Evolutionary conservation across 345 rosid species (phyloP).

Genomic region (Stellera chamaejasme): DNA sequence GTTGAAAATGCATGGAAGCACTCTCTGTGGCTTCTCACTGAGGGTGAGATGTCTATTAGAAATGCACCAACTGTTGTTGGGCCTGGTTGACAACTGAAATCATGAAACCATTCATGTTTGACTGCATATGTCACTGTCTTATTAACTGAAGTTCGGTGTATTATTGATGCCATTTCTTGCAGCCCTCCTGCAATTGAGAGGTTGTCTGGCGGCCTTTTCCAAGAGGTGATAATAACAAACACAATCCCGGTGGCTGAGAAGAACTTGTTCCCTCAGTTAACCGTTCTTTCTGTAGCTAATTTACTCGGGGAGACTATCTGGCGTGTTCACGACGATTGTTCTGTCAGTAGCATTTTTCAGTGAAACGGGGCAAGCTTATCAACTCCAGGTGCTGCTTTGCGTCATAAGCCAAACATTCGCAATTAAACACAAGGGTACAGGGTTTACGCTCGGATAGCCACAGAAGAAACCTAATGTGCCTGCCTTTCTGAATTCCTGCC

Average conservation of each 20-base stretch:
- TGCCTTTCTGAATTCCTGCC: background rate
- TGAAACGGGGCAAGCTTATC: slow-evolving; percentile 12
- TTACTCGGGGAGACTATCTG: slow-evolving; percentile 79
- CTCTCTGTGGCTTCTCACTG: background rate
- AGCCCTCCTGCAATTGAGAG: slow-evolving; percentile 82
- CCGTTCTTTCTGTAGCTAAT: slow-evolving; percentile 72
- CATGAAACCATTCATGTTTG: background rate
- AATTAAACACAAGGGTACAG: background rate
- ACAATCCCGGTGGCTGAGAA: slow-evolving; percentile 61
- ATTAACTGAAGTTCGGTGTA: too few species aligned
- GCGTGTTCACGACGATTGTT: slow-evolving; percentile 86
- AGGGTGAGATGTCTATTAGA: too few species aligned
- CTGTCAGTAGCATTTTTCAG: slow-evolving; percentile 63
- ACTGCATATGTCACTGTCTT: background rate
- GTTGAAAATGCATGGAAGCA: too few species aligned
- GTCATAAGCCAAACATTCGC: background rate
- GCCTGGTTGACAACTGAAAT: too few species aligned
- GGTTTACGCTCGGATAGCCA: slow-evolving; percentile 1
- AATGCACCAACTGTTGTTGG: too few species aligned
- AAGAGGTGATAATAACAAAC: slow-evolving; percentile 76
- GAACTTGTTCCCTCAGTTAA: slow-evolving; percentile 75
- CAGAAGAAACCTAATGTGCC: background rate
- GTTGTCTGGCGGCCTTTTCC: slow-evolving; percentile 69
- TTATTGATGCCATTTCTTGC: slow-evolving; percentile 2
- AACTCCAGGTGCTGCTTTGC: background rate